Evolutionary conservation across 768 basidiomycete genomes (phyloP).

Genomic region (Trametes meyenii): DNA sequence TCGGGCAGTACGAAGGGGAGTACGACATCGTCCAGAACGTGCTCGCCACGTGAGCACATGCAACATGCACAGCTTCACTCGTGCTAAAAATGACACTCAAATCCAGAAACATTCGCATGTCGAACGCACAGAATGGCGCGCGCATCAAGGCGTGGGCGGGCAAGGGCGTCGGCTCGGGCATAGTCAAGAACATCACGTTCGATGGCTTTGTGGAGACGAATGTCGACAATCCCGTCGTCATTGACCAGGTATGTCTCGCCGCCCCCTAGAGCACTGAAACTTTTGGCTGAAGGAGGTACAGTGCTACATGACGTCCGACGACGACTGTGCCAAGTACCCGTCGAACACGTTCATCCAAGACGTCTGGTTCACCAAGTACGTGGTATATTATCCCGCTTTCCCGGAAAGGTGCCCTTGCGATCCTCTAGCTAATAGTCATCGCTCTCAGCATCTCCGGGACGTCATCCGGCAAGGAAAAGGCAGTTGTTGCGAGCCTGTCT

Average conservation of each 20-base stretch:
- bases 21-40: constrained; percentile 68
- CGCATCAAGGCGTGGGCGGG: constrained; percentile 73
- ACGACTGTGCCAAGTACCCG: constrained; percentile 55
- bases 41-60: constrained; percentile 44
- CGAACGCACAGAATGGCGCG: constrained; percentile 65
- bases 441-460: constrained; percentile 57
- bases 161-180: constrained; percentile 56
- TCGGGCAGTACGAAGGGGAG: constrained; percentile 52
- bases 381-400: neutral
- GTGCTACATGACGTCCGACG: constrained; percentile 53
- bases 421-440: neutral
- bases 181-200: constrained; percentile 61
- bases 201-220: constrained; percentile 52
- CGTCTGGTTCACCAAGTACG: constrained; percentile 55
- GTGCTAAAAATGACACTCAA: neutral
- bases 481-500: constrained; percentile 53
- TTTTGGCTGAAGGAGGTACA: constrained; percentile 22
- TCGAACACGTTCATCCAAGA: constrained; percentile 60
- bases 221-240: constrained; percentile 61
- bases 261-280: neutral
- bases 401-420: neutral
- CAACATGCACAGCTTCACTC: neutral
- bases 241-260: constrained; percentile 49
- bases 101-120: constrained; percentile 56
- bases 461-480: constrained; percentile 47